Conservation (phyloP, 2,329 filamentous ascomycete species). For the Ciborinia camelliae region DNA sequence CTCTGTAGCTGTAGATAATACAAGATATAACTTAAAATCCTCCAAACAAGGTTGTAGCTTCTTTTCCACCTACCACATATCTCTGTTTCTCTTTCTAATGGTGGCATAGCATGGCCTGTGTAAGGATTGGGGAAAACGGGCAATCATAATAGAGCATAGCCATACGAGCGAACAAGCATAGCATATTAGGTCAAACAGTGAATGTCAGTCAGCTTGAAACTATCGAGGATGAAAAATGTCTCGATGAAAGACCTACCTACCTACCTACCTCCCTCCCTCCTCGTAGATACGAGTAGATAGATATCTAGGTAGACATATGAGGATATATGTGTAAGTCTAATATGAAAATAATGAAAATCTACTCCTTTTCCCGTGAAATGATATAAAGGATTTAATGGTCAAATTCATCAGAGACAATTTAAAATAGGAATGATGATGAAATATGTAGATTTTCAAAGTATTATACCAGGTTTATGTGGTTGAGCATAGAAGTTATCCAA, state of each 20-base stretch:
- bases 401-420: slow-evolving; percentile 14
- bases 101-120: background rate
- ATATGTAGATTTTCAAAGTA: slow-evolving; percentile 8
- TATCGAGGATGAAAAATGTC: background rate
- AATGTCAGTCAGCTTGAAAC: background rate
- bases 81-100: background rate
- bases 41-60: background rate
- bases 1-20: background rate
- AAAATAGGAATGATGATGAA: slow-evolving; percentile 19
- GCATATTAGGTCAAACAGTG: background rate
- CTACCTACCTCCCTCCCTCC: too few relatives aligned
- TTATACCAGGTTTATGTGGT: background rate
- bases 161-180: background rate
- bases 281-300: too few relatives aligned
- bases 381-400: background rate
- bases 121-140: background rate
- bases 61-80: background rate
- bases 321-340: background rate
- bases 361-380: background rate
- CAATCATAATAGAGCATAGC: background rate
- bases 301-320: background rate
- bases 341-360: background rate
- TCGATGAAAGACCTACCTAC: background rate
- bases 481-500: slow-evolving; percentile 22
- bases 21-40: slow-evolving; percentile 12